These are phyloP conservation scores for Candida takata DNA, from an alignment of 805 yeast genomes.

Conservation along the genomic window DNA sequence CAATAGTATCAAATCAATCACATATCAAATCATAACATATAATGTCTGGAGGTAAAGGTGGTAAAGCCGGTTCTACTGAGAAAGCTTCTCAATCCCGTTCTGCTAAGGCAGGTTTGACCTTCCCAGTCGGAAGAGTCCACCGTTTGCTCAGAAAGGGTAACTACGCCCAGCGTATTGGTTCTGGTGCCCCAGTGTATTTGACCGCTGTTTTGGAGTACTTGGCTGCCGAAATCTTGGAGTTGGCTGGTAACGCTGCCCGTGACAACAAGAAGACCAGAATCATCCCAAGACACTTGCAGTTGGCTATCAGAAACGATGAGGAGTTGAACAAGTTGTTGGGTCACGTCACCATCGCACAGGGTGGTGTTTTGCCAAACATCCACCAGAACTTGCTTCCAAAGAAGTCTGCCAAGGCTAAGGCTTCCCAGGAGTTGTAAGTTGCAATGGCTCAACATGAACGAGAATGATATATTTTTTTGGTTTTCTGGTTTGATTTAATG, in stretches of 20 bases:
- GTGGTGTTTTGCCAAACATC: slow-evolving; percentile 98
- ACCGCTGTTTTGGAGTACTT: slow-evolving; percentile 96
- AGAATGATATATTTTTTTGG: slow-evolving; percentile 3
- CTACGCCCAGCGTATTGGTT: slow-evolving; percentile 98
- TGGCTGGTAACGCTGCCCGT: slow-evolving; percentile 99
- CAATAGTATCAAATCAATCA: slow-evolving; percentile 30
- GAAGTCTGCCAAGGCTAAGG: slow-evolving; percentile 55
- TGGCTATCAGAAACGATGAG: slow-evolving; percentile 98
- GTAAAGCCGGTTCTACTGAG: slow-evolving; percentile 90
- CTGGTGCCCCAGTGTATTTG: slow-evolving; percentile 98
- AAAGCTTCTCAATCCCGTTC: slow-evolving; percentile 98
- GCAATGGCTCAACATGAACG: too few species aligned
- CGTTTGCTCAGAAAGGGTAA: slow-evolving; percentile 94
- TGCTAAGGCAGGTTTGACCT: slow-evolving; percentile 95
- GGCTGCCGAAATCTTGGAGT: slow-evolving; percentile 96
- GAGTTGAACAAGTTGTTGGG: slow-evolving; percentile 91
- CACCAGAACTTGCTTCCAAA: slow-evolving; percentile 88
- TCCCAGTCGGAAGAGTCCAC: slow-evolving; percentile 99
- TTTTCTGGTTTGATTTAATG: too few species aligned
- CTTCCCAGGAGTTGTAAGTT: slow-evolving; percentile 51
- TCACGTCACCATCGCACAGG: slow-evolving; percentile 95
- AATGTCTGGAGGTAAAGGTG: slow-evolving; percentile 69
- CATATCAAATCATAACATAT: slow-evolving; percentile 24
- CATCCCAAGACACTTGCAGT: slow-evolving; percentile 96
- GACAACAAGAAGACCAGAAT: slow-evolving; percentile 99